A percentile compares a stretch with the other conserved stretches of the same genome.
These are phyloP conservation scores for Pycnococcus provasolii DNA, from an alignment of 139 green algal species.

Conservation along the genomic window DNA sequence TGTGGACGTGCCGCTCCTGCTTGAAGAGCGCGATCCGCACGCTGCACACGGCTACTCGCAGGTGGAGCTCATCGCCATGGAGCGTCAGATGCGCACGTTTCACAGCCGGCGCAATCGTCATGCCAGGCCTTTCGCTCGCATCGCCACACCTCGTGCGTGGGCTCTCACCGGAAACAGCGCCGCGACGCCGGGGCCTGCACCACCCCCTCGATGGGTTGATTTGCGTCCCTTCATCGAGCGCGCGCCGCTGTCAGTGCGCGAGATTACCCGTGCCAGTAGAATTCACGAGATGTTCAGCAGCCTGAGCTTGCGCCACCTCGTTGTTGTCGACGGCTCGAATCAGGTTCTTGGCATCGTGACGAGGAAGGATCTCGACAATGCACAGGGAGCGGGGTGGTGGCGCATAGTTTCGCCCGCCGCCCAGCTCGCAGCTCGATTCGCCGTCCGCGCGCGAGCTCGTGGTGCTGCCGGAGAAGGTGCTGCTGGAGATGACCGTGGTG, in stretches of 20 bases:
- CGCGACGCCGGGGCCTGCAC: no score
- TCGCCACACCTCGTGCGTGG: no score
- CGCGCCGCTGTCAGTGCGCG: conserved; percentile 51
- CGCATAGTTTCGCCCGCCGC: no score
- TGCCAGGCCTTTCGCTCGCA: no score
- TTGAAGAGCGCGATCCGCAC: background rate
- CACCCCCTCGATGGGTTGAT: no score
- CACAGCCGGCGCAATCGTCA: conserved; percentile 40
- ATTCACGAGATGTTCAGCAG: conserved; percentile 64
- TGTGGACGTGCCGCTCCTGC: background rate
- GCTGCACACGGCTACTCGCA: background rate
- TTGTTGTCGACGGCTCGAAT: conserved; percentile 61
- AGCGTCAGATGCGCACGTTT: conserved; percentile 65
- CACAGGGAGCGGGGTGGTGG: no score
- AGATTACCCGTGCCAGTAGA: conserved; percentile 38
- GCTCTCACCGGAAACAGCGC: no score
- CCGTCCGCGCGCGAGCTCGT: no score
- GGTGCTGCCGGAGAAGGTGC: no score
- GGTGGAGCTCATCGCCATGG: background rate
- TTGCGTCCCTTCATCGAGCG: conserved; percentile 60
- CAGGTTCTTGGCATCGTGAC: conserved; percentile 80
- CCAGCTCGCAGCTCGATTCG: no score
- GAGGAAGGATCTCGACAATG: conserved; percentile 65
- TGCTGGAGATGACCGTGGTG: no score
- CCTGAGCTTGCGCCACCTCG: conserved; percentile 80